Evolutionary conservation across 2,329 filamentous ascomycete genomes (phyloP).

Genomic region (Stylonectria norvegica): DNA sequence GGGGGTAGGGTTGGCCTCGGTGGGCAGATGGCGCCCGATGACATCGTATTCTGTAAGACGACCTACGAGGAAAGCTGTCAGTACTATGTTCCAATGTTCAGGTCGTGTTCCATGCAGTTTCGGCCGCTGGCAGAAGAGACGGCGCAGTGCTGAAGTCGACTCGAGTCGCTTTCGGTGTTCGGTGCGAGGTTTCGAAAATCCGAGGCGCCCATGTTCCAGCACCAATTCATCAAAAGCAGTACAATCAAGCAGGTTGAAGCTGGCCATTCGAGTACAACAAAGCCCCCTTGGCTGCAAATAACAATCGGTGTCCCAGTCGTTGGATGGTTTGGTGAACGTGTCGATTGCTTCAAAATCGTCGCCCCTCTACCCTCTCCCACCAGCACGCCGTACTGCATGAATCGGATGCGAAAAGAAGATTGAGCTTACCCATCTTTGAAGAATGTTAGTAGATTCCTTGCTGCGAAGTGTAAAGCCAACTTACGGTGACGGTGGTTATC

Average conservation of each 20-base stretch:
- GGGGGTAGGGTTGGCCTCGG: slow-evolving; percentile 92
- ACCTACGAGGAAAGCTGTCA: slow-evolving; percentile 57
- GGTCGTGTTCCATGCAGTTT: slow-evolving; percentile 3
- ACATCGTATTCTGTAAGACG: slow-evolving; percentile 99
- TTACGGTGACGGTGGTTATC: slow-evolving; percentile 50
- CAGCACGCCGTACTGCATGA: slow-evolving; percentile 23
- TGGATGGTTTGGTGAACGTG: too few species aligned
- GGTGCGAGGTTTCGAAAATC: slow-evolving; percentile 3
- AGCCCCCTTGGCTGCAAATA: too few species aligned
- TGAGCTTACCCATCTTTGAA: slow-evolving; percentile 59
- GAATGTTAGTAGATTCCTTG: slow-evolving; percentile 38
- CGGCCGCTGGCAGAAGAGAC: slow-evolving; percentile 5
- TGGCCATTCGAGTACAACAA: too few species aligned
- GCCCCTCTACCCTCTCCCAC: slow-evolving; percentile 17
- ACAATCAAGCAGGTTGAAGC: too few species aligned
- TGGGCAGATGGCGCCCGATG: slow-evolving; percentile 98
- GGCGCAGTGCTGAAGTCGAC: slow-evolving; percentile 2
- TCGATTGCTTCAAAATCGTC: slow-evolving; percentile 18
- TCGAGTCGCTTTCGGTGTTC: slow-evolving; percentile 1
- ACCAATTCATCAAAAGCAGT: too few species aligned
- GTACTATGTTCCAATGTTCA: slow-evolving; percentile 20
- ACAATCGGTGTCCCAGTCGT: too few species aligned
- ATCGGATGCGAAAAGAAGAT: slow-evolving; percentile 21
- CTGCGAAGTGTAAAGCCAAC: slow-evolving; percentile 37
- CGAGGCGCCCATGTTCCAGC: neutral